Conservation (phyloP, 768 basidiomycete genomes). For the Pisolithus sp. region DNA sequence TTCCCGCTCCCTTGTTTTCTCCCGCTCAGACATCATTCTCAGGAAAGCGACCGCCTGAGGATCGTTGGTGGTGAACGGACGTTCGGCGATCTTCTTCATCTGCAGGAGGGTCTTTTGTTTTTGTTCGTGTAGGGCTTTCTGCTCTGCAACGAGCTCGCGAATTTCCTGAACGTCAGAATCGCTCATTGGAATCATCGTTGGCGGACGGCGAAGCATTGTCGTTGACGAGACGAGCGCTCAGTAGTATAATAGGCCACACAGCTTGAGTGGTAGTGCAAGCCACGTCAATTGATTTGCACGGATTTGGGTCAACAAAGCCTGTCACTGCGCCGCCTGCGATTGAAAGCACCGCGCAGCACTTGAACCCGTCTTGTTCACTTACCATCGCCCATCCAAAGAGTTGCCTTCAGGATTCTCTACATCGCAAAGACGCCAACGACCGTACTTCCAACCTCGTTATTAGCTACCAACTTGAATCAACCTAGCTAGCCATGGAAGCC, state of each 20-base stretch:
- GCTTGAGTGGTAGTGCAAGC: no score
- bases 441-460: no score
- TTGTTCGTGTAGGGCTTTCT: constrained; percentile 36
- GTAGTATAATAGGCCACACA: no score
- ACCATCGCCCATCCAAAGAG: not conserved
- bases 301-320: no score
- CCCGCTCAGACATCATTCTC: constrained; percentile 15
- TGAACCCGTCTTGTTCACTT: no score
- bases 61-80: constrained; percentile 6
- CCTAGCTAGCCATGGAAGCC: constrained; percentile 50
- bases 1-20: constrained; percentile 15
- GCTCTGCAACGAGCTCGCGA: constrained; percentile 50
- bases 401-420: not conserved
- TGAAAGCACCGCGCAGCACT: no score
- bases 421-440: not conserved
- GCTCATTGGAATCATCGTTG: constrained; percentile 70
- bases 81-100: constrained; percentile 42
- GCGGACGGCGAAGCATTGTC: constrained; percentile 67
- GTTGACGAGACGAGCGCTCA: not conserved
- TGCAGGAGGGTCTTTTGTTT: constrained; percentile 38
- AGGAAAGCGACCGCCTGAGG: constrained; percentile 9
- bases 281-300: no score
- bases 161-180: constrained; percentile 78
- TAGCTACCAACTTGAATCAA: not conserved
- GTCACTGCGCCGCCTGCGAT: no score